Evolutionary conservation across 2,329 filamentous ascomycete species (phyloP).

Genomic region (Pezicula radicicola): DNA sequence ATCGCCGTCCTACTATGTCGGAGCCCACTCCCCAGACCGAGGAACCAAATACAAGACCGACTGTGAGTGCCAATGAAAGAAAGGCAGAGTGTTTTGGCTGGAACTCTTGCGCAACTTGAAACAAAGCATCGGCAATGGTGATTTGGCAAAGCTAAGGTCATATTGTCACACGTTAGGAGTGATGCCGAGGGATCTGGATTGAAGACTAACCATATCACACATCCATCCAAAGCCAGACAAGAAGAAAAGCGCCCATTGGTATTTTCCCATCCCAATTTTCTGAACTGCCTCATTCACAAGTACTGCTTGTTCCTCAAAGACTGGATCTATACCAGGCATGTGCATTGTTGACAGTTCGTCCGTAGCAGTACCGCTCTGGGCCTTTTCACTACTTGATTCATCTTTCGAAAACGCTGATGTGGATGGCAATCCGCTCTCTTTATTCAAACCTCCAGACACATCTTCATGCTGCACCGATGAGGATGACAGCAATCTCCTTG

Average conservation of each 20-base stretch:
- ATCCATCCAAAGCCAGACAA: slow-evolving; percentile 53
- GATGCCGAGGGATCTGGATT: slow-evolving; percentile 35
- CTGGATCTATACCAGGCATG: not conserved
- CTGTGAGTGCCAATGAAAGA: slow-evolving; percentile 57
- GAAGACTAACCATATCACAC: slow-evolving; percentile 15
- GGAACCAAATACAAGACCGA: slow-evolving; percentile 49
- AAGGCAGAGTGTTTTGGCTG: slow-evolving; percentile 45
- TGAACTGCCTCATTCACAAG: slow-evolving; percentile 36
- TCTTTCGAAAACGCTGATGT: too few relatives aligned
- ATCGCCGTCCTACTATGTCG: slow-evolving; percentile 63
- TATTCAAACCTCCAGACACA: too few relatives aligned
- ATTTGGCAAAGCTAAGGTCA: slow-evolving; percentile 55
- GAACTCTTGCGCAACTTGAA: slow-evolving; percentile 52
- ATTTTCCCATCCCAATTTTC: slow-evolving; percentile 45
- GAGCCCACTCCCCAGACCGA: slow-evolving; percentile 66
- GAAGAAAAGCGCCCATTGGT: slow-evolving; percentile 54
- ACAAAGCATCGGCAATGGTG: slow-evolving; percentile 48
- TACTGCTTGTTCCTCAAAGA: not conserved
- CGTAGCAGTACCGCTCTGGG: not conserved
- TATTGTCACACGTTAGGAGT: slow-evolving; percentile 38
- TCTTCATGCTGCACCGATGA: too few relatives aligned
- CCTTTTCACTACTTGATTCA: not conserved
- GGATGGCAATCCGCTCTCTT: too few relatives aligned
- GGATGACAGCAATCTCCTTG: too few relatives aligned
- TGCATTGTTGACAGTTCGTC: not conserved